phyloP scores from a whole-genome alignment of 2,329 filamentous ascomycete species.

The Arthrobotrys pseudoclavata region DNA sequence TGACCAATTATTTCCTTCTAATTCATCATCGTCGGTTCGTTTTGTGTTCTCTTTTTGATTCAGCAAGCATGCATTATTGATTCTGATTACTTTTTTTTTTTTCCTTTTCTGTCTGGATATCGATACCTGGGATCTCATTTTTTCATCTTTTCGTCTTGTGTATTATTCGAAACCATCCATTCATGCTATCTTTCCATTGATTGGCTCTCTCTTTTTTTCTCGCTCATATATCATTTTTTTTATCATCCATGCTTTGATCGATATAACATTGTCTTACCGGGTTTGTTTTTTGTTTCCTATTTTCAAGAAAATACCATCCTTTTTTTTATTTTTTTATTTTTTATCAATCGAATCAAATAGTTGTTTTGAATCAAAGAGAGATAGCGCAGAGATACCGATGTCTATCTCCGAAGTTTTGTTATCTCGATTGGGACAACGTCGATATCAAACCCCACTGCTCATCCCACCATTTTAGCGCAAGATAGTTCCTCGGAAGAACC shows the following conservation, averaged over 20 bases:
- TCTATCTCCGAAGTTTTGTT: not conserved
- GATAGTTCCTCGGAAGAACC: constrained; percentile 23
- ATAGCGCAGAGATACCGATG: not conserved
- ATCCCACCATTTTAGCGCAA: constrained; percentile 9
- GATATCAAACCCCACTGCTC: not conserved
- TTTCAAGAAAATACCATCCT: not conserved
- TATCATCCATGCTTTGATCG: not conserved
- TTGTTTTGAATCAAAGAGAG: not conserved
- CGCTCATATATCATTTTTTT: not conserved
- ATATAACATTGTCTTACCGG: constrained; percentile 23
- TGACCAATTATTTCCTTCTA: constrained; percentile 36
- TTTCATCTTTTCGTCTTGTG: constrained; percentile 15
- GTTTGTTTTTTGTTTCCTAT: not conserved
- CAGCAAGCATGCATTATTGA: constrained; percentile 38
- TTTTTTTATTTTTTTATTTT: not conserved
- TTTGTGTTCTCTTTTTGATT: constrained; percentile 16
- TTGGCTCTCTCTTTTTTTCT: not conserved
- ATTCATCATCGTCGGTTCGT: constrained; percentile 15
- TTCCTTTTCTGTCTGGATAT: constrained; percentile 16
- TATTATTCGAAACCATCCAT: constrained; percentile 15
- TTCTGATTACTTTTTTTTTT: constrained; percentile 7
- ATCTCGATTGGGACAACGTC: not conserved
- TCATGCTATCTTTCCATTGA: not conserved
- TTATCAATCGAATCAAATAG: no score
- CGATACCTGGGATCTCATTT: constrained; percentile 35